Base-by-base conservation (phyloP, 2,329 filamentous ascomycete genomes). In the Paraphoma sp. region DNA sequence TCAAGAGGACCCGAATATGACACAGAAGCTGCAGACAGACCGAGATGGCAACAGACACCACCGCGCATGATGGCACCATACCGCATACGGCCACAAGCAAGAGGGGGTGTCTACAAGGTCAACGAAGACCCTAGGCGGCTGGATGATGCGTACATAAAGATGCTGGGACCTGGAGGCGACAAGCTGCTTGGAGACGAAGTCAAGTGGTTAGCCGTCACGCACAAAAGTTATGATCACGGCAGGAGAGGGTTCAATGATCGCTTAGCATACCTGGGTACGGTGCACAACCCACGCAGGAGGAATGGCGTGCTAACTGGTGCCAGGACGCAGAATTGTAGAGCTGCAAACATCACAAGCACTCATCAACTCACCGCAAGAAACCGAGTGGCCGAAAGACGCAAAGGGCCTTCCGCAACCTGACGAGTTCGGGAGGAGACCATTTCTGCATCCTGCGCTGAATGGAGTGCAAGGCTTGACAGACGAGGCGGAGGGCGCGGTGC, bases 181-280 rank as follows among this genome's bases (percentile, higher is more conserved):
- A 86, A 84, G 67, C 76, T 95, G 75, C 82, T 99, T 55, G 88
- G 90, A 1, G 93, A 97, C 14, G 94, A 99, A 80, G 83, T 95
- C 60, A 98, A 97, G 81, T 99, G 95, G 95, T 82, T 98, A 71
- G 93, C 93, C 30, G 87, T 99, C 53, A 99, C 95, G 64, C 95
- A 98, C 78, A 98, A 98, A 86, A 97, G 93, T 79, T 98, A 97
- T 73, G 94, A 99, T 75, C 93, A 98, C 73, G 95, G 93, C 50
- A 84, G 92, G 71, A 89, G 93, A 82, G 94, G 94, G 1, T 97
- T 94, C 80, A 99, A 99, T 76, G 94, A 97, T 71, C 87, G 92
- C 60, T 81, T 99, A 77, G 91, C 93, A n/a, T 93, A 91, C 72
- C 81, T 96, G 51, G 94, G 92, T 96, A 85, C 71, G 53, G 48